Evolutionary conservation across 2,329 filamentous ascomycete genomes (phyloP).

Genomic region (Ceratocystis albifundus): DNA sequence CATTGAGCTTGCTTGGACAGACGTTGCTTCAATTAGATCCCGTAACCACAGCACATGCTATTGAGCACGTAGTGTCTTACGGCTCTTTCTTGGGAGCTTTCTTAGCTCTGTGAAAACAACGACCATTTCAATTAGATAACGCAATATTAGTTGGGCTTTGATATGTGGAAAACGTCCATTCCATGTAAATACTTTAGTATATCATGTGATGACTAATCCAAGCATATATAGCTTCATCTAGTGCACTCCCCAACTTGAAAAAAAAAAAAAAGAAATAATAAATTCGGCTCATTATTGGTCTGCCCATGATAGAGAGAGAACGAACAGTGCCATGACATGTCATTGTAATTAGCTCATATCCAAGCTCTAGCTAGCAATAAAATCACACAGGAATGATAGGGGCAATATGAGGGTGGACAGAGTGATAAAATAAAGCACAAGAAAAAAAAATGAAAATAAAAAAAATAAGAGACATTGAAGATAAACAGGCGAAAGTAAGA

Average conservation of each 20-base stretch:
- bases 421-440: slow-evolving; percentile 29
- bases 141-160: not conserved
- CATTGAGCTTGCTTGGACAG: not conserved
- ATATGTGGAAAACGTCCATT: no score
- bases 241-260: slow-evolving; percentile 24
- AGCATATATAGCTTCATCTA: not conserved
- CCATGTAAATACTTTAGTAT: not conserved
- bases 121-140: no score
- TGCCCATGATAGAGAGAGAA: not conserved
- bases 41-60: not conserved
- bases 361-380: slow-evolving; percentile 1
- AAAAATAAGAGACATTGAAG: slow-evolving; percentile 24
- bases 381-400: not conserved
- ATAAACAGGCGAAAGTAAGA: slow-evolving; percentile 5
- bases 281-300: not conserved
- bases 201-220: not conserved
- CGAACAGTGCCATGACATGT: not conserved
- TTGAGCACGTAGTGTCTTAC: not conserved
- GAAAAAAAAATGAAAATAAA: slow-evolving; percentile 32
- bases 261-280: slow-evolving; percentile 5
- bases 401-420: not conserved
- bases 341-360: not conserved
- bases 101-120: not conserved
- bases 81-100: not conserved
- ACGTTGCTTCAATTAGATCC: not conserved